Evolutionary conservation across 1,284 basidiomycete species (phyloP).

Genomic region (Tilletia walkeri): DNA sequence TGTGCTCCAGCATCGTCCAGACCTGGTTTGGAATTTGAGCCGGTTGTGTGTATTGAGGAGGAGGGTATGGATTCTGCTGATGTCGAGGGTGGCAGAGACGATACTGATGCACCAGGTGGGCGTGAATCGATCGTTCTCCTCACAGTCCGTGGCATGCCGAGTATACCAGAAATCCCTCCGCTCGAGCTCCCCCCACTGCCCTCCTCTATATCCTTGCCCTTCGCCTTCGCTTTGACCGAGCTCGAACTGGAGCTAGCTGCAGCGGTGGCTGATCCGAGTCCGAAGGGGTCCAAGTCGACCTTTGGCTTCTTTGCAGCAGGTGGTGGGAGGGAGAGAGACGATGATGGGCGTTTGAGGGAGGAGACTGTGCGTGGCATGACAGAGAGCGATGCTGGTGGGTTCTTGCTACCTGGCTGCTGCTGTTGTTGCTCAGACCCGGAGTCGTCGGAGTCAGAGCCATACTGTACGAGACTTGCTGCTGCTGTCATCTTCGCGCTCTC

Average conservation of each 20-base stretch:
- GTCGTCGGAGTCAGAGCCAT: not conserved
- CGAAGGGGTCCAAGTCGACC: not conserved
- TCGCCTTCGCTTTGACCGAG: not conserved
- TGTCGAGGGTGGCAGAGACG: not conserved
- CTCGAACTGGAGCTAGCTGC: not conserved
- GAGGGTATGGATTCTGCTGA: not conserved
- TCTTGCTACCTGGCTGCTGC: not conserved
- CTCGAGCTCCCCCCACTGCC: too few relatives aligned
- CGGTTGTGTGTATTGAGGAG: not conserved
- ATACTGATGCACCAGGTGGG: not conserved
- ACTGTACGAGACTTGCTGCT: not conserved
- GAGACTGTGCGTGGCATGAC: slow-evolving; percentile 4
- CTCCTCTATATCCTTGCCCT: too few relatives aligned
- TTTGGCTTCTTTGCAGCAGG: not conserved
- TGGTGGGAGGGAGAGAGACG: not conserved
- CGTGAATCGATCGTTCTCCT: too few relatives aligned
- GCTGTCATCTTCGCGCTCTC: not conserved
- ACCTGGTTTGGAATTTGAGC: not conserved
- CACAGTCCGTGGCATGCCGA: too few relatives aligned
- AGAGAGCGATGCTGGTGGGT: not conserved
- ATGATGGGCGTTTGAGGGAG: not conserved
- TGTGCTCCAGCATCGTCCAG: not conserved
- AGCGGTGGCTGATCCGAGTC: not conserved
- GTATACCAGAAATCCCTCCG: too few relatives aligned
- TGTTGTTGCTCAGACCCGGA: not conserved